Base-by-base conservation (phyloP, 75 land plant species). In the Azolla pinnata region DNA sequence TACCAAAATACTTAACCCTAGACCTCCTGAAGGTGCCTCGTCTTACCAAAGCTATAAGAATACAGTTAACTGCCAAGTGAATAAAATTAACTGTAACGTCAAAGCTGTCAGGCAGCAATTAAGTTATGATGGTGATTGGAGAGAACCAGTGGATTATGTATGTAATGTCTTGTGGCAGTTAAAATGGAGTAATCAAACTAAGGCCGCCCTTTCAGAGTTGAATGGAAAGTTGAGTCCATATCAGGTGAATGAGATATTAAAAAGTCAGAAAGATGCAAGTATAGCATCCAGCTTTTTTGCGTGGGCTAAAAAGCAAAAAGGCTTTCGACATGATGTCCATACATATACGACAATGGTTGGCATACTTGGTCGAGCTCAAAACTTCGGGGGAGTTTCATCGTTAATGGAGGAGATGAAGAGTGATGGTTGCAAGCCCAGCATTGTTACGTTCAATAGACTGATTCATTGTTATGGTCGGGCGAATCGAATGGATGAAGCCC, bases 281-380 rank as follows among this genome's bases (percentile, higher is more conserved):
- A 75, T 89, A 53, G 96, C 98, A 32, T 63, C 72, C 54, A 75
- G 79, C 9, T 89, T 93, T 70, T 93, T 93, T 53, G 58, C 80
- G 31, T 93, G 91, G 96, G 74, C 93, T 42, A 93, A 79, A 51
- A 44, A 66, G 29, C 96, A 83, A 67, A 54, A 63, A 44, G 89
- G 96, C 9, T 93, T 79, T 56, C 85, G 68, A 80, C 96, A 89
- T 71, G 90, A 93, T 73, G 83, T 69, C 0, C 84, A 86, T 51
- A 86, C 90, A 1, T 93, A 89, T 50, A 93, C 98, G 17, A 89
- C 98, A 14, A 93, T 89, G 96, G 77, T 95, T 46, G 99, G 97
- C 29, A 86, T 95, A 17, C 83, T 95, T 35, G 99, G 99, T 2
- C 76, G 77, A 38, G 85, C 96, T 0, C 81, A 74, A 35, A 83